These are phyloP conservation scores for Cystoisospora suis DNA, from an alignment of 169 alveolate species.

Conservation along the genomic window DNA sequence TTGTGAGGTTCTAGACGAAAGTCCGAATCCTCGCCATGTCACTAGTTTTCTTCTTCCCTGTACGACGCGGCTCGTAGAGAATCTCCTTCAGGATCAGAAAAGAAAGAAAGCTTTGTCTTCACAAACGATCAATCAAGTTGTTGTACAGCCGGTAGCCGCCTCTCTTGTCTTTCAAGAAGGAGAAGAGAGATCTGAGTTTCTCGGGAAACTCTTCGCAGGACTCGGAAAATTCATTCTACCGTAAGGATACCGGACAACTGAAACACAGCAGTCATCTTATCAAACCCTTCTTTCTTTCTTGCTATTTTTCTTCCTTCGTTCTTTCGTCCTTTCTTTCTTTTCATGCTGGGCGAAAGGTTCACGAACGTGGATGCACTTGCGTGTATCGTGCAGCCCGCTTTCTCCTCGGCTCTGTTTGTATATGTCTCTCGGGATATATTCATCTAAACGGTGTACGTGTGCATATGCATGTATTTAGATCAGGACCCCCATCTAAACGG, in stretches of 20 bases:
- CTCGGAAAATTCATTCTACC: neutral
- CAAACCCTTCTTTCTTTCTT: neutral
- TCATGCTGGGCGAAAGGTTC: neutral
- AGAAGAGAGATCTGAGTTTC: neutral
- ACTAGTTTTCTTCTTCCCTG: neutral
- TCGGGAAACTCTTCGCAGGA: neutral
- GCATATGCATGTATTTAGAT: no score
- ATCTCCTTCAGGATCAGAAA: neutral
- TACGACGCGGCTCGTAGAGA: neutral
- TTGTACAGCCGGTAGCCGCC: neutral
- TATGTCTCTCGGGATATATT: no score
- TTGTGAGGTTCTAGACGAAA: neutral
- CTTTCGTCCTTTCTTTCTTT: neutral
- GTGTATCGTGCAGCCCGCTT: no score
- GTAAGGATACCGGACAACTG: neutral
- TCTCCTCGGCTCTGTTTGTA: no score
- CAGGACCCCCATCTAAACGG: no score
- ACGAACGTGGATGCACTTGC: no score
- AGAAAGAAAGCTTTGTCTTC: neutral
- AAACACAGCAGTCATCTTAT: neutral
- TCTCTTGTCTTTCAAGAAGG: neutral
- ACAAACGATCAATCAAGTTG: no score
- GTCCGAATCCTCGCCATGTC: neutral
- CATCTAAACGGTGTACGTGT: no score
- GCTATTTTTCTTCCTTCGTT: neutral